Conservation (phyloP, 371 early-diverging fungal genomes). For the Sporodiniella umbellata region DNA sequence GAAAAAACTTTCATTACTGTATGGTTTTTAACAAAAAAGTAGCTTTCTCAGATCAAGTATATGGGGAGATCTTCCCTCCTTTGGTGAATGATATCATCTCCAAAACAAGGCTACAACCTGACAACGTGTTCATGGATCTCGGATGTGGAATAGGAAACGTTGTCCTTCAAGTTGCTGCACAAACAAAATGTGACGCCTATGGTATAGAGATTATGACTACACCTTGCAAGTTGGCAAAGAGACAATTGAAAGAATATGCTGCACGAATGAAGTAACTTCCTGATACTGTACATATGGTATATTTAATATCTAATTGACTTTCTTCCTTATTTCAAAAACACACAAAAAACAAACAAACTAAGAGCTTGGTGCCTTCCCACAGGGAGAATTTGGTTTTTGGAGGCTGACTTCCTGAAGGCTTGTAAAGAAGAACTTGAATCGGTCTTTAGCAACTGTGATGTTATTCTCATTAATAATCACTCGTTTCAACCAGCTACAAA, state of each 20-base stretch:
- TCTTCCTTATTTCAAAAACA: too few species aligned
- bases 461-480: constrained; percentile 91
- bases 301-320: not conserved
- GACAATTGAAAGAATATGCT: constrained; percentile 80
- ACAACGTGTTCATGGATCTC: constrained; percentile 85
- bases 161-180: constrained; percentile 90
- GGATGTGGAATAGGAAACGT: constrained; percentile 96
- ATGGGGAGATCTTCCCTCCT: constrained; percentile 90
- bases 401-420: constrained; percentile 66
- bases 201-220: constrained; percentile 94
- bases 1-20: too few species aligned
- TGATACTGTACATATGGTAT: too few species aligned
- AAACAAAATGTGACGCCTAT: constrained; percentile 76
- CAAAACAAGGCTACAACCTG: constrained; percentile 59
- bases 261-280: constrained; percentile 79
- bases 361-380: constrained; percentile 57
- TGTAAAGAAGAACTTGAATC: constrained; percentile 47
- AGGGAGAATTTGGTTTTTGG: constrained; percentile 58
- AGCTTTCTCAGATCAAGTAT: constrained; percentile 93
- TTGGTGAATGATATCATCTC: constrained; percentile 83
- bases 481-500: constrained; percentile 82
- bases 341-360: too few species aligned
- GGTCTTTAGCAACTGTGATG: constrained; percentile 76
- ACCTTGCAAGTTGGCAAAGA: constrained; percentile 76
- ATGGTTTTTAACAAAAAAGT: too few species aligned